These are phyloP conservation scores for Yamadazyma atlantica DNA, from an alignment of 1,139 yeast species.

Conservation along the genomic window DNA sequence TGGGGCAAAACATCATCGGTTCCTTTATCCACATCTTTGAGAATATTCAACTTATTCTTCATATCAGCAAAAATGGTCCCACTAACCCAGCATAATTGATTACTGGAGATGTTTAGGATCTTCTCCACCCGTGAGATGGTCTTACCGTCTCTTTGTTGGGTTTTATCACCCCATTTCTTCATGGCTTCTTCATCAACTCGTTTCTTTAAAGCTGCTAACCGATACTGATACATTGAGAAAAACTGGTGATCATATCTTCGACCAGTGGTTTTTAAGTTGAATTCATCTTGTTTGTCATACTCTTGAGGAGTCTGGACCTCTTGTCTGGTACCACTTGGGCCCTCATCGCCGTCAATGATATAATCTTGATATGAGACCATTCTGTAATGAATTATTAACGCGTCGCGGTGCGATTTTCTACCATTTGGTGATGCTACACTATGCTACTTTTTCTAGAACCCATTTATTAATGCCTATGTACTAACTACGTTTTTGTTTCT, in stretches of 20 bases:
- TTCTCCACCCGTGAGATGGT: slow-evolving; percentile 48
- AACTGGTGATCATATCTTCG: slow-evolving; percentile 71
- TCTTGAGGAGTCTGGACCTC: slow-evolving; percentile 4
- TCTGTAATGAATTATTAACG: background rate
- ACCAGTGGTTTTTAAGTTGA: slow-evolving; percentile 19
- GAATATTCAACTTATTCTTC: slow-evolving; percentile 79
- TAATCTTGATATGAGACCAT: slow-evolving; percentile 10
- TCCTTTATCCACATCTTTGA: slow-evolving; percentile 73
- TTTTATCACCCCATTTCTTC: slow-evolving; percentile 49
- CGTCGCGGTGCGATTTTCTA: background rate
- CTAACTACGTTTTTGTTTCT: slow-evolving; percentile 44
- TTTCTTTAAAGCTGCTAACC: slow-evolving; percentile 55
- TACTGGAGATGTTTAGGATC: slow-evolving; percentile 72
- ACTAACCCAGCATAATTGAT: slow-evolving; percentile 79
- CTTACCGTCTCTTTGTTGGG: slow-evolving; percentile 34
- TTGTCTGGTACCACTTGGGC: background rate
- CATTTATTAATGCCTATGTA: background rate
- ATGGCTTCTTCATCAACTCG: slow-evolving; percentile 50
- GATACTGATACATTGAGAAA: slow-evolving; percentile 67
- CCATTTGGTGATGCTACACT: too few species aligned
- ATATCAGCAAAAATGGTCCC: slow-evolving; percentile 88
- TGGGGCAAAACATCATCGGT: slow-evolving; percentile 51
- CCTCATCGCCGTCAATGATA: slow-evolving; percentile 1
- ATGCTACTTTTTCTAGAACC: too few species aligned
- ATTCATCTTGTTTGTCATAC: slow-evolving; percentile 19